Evolutionary conservation across 2,329 filamentous ascomycete genomes (phyloP).

Genomic region (Ceratocystis diversiconidia): DNA sequence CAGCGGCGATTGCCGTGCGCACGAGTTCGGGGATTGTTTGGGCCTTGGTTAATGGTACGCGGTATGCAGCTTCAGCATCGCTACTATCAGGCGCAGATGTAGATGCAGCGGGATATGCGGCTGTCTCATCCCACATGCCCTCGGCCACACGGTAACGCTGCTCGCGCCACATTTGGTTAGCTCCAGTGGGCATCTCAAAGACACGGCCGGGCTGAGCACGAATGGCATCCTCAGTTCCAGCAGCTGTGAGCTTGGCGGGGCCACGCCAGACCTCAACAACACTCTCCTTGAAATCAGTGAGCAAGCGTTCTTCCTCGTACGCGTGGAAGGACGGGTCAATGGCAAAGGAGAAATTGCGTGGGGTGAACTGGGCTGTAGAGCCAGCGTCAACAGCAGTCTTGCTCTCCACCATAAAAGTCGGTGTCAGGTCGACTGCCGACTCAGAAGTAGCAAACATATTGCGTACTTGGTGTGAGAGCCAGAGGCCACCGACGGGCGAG

Average conservation of each 20-base stretch:
- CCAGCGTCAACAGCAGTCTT: conserved; percentile 84
- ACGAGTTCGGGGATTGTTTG: conserved; percentile 79
- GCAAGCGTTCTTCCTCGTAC: conserved; percentile 80
- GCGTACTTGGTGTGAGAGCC: conserved; percentile 78
- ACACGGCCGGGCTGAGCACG: conserved; percentile 63
- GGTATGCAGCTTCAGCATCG: neutral
- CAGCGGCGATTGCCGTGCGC: conserved; percentile 57
- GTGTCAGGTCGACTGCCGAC: conserved; percentile 58
- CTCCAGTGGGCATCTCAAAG: conserved; percentile 94
- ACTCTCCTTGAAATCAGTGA: conserved; percentile 95
- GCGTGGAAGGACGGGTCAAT: conserved; percentile 58
- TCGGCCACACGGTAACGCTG: conserved; percentile 80
- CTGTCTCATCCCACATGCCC: conserved; percentile 78
- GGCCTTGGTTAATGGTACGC: conserved; percentile 43
- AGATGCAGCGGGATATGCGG: conserved; percentile 41
- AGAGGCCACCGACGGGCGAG: conserved; percentile 75
- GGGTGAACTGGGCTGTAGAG: conserved; percentile 59
- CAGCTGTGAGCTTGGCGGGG: conserved; percentile 49
- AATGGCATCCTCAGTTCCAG: conserved; percentile 63
- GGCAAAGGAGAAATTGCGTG: conserved; percentile 52
- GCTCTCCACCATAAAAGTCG: conserved; percentile 74
- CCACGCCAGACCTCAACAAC: conserved; percentile 89
- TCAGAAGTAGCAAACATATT: conserved; percentile 51
- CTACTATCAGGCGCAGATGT: neutral
- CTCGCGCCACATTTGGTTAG: conserved; percentile 84